These are phyloP conservation scores for Pascua sp. DNA, from an alignment of 1,284 basidiomycete genomes.

Conservation along the genomic window DNA sequence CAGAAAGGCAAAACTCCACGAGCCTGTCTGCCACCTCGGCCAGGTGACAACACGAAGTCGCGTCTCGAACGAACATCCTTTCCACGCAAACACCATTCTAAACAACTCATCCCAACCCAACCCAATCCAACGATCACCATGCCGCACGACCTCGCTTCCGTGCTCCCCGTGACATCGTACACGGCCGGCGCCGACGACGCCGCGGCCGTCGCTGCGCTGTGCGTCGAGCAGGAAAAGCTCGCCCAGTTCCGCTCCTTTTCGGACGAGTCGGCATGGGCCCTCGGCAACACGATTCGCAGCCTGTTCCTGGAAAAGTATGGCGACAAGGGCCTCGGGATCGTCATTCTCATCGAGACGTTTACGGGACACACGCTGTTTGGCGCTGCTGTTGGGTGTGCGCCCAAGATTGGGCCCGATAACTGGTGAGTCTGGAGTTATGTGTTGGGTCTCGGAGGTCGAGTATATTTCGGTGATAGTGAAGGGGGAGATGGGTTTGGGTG, in stretches of 20 bases:
- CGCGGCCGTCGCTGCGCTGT: conserved; percentile 10
- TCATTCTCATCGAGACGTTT: conserved; percentile 42
- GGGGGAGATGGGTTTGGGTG: no score
- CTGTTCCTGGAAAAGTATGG: conserved; percentile 25
- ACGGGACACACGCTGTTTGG: conserved; percentile 43
- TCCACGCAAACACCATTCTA: no score
- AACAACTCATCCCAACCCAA: no score
- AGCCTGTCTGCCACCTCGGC: no score
- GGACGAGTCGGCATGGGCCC: conserved; percentile 28
- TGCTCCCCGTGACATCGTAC: background rate
- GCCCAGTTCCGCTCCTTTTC: conserved; percentile 26
- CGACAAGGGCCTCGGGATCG: conserved; percentile 26
- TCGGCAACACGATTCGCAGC: conserved; percentile 30
- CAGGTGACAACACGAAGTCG: no score
- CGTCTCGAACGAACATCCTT: background rate
- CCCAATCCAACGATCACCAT: background rate
- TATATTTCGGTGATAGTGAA: background rate
- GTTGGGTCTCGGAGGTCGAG: background rate
- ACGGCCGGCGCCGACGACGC: background rate
- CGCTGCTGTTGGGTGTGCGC: conserved; percentile 34
- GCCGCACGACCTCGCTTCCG: background rate
- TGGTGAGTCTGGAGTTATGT: conserved; percentile 24
- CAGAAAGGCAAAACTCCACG: no score
- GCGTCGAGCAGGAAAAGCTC: conserved; percentile 20
- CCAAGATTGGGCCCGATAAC: conserved; percentile 37